phyloP scores from a whole-genome alignment of 164 flowering plant genomes.

The Vitis riparia region DNA sequence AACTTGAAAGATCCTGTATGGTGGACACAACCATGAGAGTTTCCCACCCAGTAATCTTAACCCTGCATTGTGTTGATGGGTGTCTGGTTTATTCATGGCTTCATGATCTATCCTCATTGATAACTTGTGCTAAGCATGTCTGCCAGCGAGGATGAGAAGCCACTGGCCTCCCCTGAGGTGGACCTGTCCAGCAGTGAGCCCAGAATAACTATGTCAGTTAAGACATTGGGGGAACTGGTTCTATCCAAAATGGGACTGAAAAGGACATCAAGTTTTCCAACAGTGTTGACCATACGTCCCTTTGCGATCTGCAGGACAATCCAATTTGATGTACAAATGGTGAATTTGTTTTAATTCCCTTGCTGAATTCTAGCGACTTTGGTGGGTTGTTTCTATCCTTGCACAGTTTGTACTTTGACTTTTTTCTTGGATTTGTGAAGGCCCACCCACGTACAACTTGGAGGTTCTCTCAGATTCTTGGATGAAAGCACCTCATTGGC shows the following conservation, averaged over 20 bases:
- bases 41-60: constrained; percentile 27
- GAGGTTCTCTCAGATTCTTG: no score
- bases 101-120: constrained; percentile 1
- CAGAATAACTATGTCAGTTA: constrained; percentile 10
- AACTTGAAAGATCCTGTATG: constrained; percentile 22
- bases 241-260: not conserved
- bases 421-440: no score
- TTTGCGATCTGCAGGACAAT: no score
- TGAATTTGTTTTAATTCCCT: no score
- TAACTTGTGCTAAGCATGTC: constrained; percentile 24
- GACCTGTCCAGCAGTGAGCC: constrained; percentile 27
- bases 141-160: constrained; percentile 17
- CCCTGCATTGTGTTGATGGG: constrained; percentile 27
- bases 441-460: no score
- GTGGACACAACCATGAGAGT: constrained; percentile 25
- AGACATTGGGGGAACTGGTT: no score
- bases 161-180: constrained; percentile 28
- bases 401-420: no score
- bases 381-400: no score
- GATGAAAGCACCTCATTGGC: no score
- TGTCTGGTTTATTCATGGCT: constrained; percentile 20
- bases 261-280: constrained; percentile 24
- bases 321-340: no score
- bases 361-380: no score
- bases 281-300: constrained; percentile 12